phyloP scores from a whole-genome alignment of 1,139 yeast species.

The Hyphopichia burtonii region DNA sequence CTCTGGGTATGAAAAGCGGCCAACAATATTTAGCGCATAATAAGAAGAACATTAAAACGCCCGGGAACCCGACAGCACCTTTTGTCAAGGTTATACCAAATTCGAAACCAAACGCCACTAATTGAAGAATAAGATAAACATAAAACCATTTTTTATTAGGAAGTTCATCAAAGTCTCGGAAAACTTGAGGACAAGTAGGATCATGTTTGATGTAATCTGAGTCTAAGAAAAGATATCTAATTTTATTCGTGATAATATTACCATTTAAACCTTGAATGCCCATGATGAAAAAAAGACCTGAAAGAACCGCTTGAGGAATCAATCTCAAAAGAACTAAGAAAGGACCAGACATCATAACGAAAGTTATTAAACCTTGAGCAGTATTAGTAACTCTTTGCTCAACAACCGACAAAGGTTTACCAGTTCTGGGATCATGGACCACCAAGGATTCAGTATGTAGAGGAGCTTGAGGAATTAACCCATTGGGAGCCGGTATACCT shows the following conservation, averaged over 20 bases:
- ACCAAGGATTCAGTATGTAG: slow-evolving; percentile 80
- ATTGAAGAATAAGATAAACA: slow-evolving; percentile 56
- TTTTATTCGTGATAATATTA: slow-evolving; percentile 61
- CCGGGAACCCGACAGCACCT: slow-evolving; percentile 96
- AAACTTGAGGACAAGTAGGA: slow-evolving; percentile 34
- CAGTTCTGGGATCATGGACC: slow-evolving; percentile 48
- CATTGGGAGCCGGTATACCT: slow-evolving; percentile 96
- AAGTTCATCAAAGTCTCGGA: slow-evolving; percentile 29
- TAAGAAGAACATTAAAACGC: slow-evolving; percentile 60
- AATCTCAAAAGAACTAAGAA: slow-evolving; percentile 73
- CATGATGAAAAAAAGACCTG: slow-evolving; percentile 93
- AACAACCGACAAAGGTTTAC: slow-evolving; percentile 59
- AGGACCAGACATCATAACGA: slow-evolving; percentile 91
- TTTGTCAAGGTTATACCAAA: slow-evolving; percentile 82
- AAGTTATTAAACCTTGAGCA: slow-evolving; percentile 75
- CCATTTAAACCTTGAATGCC: slow-evolving; percentile 76
- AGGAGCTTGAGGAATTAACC: slow-evolving; percentile 96
- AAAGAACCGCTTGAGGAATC: slow-evolving; percentile 92
- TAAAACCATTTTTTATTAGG: slow-evolving; percentile 50
- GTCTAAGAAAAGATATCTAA: slow-evolving; percentile 68
- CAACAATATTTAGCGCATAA: slow-evolving; percentile 68
- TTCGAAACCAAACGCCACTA: slow-evolving; percentile 73
- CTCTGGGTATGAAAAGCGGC: slow-evolving; percentile 60
- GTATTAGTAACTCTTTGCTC: slow-evolving; percentile 89
- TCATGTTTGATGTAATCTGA: slow-evolving; percentile 37